Conservation (phyloP, 805 yeast species). For the Metschnikowia vanudenii region DNA sequence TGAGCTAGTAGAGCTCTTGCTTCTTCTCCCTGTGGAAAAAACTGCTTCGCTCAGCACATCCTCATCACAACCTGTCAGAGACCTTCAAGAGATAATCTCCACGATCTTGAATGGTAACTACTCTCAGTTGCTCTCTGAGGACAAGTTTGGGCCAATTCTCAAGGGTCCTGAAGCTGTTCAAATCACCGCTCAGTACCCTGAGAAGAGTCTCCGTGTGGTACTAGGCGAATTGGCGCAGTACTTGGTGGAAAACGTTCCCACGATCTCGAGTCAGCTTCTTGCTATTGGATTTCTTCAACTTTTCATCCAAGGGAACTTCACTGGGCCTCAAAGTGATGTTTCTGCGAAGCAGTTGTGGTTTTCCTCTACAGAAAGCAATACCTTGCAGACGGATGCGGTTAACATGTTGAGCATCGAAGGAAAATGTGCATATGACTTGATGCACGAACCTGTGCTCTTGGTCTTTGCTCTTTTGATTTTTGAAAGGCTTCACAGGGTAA, state of each 20-base stretch:
- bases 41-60: background rate
- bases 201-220: constrained; percentile 19
- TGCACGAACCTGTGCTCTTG: constrained; percentile 36
- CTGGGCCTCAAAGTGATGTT: constrained; percentile 68
- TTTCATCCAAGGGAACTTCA: constrained; percentile 73
- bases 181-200: constrained; percentile 25
- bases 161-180: constrained; percentile 15
- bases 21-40: constrained; percentile 15
- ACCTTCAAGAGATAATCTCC: background rate
- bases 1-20: constrained; percentile 18
- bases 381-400: constrained; percentile 33
- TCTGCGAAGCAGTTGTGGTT: constrained; percentile 34
- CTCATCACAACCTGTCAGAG: constrained; percentile 1
- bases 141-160: constrained; percentile 21
- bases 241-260: constrained; percentile 6
- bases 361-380: constrained; percentile 19
- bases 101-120: constrained; percentile 26
- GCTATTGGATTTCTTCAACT: constrained; percentile 65
- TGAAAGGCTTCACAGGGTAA: constrained; percentile 44
- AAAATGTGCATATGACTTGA: constrained; percentile 62
- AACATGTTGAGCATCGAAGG: constrained; percentile 56
- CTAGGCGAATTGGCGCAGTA: constrained; percentile 13
- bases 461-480: constrained; percentile 31
- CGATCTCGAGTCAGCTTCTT: constrained; percentile 28
- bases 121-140: constrained; percentile 23